Evolutionary conservation across 2,329 filamentous ascomycete species (phyloP).

Genomic region (Sodiomyces alkalinus): DNA sequence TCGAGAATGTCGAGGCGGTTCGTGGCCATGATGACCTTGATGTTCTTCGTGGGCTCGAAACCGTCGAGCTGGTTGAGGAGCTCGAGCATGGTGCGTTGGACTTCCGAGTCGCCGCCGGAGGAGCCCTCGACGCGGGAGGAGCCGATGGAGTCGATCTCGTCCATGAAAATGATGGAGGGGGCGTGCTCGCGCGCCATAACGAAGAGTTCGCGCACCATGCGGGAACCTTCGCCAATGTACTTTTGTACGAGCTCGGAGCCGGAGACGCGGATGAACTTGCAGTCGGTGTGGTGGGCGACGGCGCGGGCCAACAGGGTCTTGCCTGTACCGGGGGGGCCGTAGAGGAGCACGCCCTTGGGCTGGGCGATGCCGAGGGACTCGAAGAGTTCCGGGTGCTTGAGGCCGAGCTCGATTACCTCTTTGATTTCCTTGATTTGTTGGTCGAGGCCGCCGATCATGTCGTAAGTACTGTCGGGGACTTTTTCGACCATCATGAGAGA

Average conservation of each 20-base stretch:
- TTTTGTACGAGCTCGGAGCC: constrained; percentile 96
- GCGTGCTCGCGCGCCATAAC: constrained; percentile 98
- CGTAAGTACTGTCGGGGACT: constrained; percentile 98
- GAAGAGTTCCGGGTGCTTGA: constrained; percentile 97
- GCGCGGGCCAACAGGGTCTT: constrained; percentile 92
- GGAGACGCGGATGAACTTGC: constrained; percentile 96
- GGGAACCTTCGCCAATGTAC: constrained; percentile 94
- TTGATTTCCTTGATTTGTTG: constrained; percentile 99
- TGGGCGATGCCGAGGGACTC: constrained; percentile 98
- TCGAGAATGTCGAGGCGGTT: constrained; percentile 97
- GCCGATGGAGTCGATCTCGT: constrained; percentile 98
- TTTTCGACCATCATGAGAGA: constrained; percentile 99
- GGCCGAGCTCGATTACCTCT: constrained; percentile 95
- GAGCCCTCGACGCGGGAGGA: constrained; percentile 93
- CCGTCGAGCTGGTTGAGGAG: constrained; percentile 96
- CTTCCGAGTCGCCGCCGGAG: constrained; percentile 90
- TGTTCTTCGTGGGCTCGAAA: constrained; percentile 98
- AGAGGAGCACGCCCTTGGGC: constrained; percentile 91
- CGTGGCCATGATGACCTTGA: constrained; percentile 99
- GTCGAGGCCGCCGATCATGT: constrained; percentile 98
- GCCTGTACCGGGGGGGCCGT: constrained; percentile 90
- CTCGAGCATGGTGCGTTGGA: constrained; percentile 97
- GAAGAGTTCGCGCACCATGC: constrained; percentile 98
- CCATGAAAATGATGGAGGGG: constrained; percentile 99
- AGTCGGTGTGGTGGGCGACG: constrained; percentile 95